Evolutionary conservation across 2,329 filamentous ascomycete species (phyloP).

Genomic region (Thielaviopsis ethacetica): DNA sequence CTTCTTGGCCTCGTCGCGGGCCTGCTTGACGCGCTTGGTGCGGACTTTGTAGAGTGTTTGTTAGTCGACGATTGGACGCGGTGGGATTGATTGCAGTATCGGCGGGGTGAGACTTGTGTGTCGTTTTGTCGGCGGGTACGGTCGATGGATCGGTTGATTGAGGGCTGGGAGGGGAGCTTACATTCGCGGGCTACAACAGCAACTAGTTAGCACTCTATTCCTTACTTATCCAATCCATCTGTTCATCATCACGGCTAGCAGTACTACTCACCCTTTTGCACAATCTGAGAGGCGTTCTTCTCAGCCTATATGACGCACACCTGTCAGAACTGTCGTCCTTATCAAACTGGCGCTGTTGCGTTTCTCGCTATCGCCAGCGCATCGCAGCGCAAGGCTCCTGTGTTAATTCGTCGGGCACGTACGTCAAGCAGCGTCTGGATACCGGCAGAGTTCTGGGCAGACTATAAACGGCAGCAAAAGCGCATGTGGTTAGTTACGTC

Average conservation of each 20-base stretch:
- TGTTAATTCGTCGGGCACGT: constrained; percentile 23
- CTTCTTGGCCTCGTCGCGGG: constrained; percentile 89
- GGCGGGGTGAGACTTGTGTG: neutral
- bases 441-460: constrained; percentile 93
- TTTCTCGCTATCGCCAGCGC: neutral
- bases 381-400: neutral
- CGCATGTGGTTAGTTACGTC: neutral
- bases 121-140: neutral
- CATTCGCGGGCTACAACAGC: constrained; percentile 61
- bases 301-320: constrained; percentile 53
- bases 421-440: constrained; percentile 99
- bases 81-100: too few relatives aligned
- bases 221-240: neutral
- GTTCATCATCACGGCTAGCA: neutral
- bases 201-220: constrained; percentile 2
- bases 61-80: too few relatives aligned
- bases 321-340: neutral
- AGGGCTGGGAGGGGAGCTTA: constrained; percentile 27
- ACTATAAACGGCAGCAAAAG: constrained; percentile 33
- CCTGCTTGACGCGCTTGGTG: constrained; percentile 94
- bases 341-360: neutral
- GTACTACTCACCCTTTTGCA: constrained; percentile 66
- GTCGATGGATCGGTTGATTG: neutral
- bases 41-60: constrained; percentile 29
- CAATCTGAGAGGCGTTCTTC: constrained; percentile 96